Evolutionary conservation across 2,329 filamentous ascomycete species (phyloP), one percentile per base, ranked within the genome.

Genomic region (Pestalotiopsis fici): DNA sequence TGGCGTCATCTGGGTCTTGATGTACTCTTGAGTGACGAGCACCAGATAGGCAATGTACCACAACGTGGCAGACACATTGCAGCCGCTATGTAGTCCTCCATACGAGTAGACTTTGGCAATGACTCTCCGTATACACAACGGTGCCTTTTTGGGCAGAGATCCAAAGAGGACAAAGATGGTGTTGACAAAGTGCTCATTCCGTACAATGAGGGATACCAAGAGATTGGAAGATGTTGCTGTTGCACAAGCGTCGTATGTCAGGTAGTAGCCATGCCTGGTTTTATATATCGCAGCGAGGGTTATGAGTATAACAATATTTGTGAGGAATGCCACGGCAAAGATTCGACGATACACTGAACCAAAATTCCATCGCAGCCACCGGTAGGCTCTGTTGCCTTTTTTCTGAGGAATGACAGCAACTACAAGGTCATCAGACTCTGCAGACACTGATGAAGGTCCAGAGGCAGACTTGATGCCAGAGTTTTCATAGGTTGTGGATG

Each of bases 21-120:
- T 4, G 69, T 65, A 73, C 35, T 68, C 68, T 43, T 69, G 69
- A 23, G 79, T 77, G 18, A 78, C 72, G n/a, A 75, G 69, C 3
- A 77, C 73, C 11, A 79, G 77, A 68, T 80, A 78, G 37, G 80
- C 70, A 15, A 78, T 69, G 63, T 80, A 85, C 85, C 85, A 87
- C 54, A 84, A 68, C 3, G 82, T 78, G 1, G 83, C 79, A 13
- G 83, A 82, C 37, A 85, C 76, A 31, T 80, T 85, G 68, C 83
- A 84, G 6, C 84, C 85, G 65, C 82, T 85, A 70, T 87, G 85
- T 2, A 87, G 76, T 25, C 85, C 85, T n/a, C 85, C 85, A 65
- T 85, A 82, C 68, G 86, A 84, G 72, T 86, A 87, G 5, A 86
- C 78, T 66, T 86, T 86, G 11, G 83, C 83, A 12, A 79, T 78